Evolutionary conservation across 805 yeast species (phyloP), one percentile per base, ranked within the genome.

Genomic region (Cyberlindnera lachancei): DNA sequence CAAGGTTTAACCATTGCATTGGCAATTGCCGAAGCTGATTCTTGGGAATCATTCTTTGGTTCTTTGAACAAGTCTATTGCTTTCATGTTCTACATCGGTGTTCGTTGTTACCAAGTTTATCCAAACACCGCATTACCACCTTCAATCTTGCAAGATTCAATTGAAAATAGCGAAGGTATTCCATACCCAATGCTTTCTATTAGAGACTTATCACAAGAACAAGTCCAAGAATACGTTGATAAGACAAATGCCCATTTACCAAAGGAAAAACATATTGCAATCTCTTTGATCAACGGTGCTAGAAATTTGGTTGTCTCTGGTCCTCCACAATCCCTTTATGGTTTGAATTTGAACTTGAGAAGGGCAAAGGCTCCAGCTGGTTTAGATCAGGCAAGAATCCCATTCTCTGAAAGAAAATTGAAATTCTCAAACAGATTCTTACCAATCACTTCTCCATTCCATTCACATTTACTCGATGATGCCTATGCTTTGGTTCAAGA

Each of bases 171-270:
- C 50, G 99, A 92, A 67, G 98, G 99, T 49, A 70, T 74, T 49
- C 98, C 98, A 42, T 81, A 94, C 45, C 98, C 98, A 46, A 92
- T 92, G 99, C 74, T 92, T 58, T 82, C 96, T 9, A 73, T 92
- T 41, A 79, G 96, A 59, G 96, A 88, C 58, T 71, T 92, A 53
- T 73, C 94, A 15, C 65, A 70, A 46, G 78, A 73, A 26, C 88
- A 85, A 63, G 92, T 90, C 36, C 79, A 86, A 59, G 59, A 58
- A 35, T 86, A 70, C 55, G 83, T 92, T 45, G 81, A 79, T 41
- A 75, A 75, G 59, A 92, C 99, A 38, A 92, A 92, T 65, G 75
- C 81, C 55, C 97, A 88, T 64, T 73, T 92, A 64, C 96, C 98
- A 47, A 64, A 68, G 33, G 95, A 85, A 50, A 86, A 85, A 63